phyloP scores from a whole-genome alignment of 2,329 filamentous ascomycete genomes.

The Aureobasidium lini region DNA sequence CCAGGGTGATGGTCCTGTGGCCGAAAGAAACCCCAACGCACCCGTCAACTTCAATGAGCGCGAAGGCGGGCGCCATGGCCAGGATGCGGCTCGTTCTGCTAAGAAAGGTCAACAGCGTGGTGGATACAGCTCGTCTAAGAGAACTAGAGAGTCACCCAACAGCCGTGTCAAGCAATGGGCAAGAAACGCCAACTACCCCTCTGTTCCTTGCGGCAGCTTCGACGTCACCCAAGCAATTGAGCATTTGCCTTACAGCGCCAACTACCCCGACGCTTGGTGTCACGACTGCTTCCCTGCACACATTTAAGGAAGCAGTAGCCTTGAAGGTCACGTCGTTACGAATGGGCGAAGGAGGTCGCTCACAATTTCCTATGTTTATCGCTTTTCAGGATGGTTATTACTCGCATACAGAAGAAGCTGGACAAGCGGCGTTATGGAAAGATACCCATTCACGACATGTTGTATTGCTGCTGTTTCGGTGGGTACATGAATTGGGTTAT shows the following conservation, averaged over 20 bases:
- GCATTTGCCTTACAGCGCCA: background rate
- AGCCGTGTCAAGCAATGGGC: constrained; percentile 10
- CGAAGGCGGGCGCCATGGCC: background rate
- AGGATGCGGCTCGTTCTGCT: background rate
- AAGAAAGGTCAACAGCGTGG: background rate
- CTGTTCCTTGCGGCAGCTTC: constrained; percentile 15
- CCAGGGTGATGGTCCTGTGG: constrained; percentile 25
- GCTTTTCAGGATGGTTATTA: background rate
- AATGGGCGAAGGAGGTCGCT: background rate
- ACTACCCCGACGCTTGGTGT: constrained; percentile 11
- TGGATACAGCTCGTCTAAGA: background rate
- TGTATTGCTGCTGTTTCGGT: background rate
- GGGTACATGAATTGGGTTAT: background rate
- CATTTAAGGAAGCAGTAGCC: background rate
- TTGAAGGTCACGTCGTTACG: background rate
- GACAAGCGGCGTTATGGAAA: background rate
- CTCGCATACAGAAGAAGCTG: background rate
- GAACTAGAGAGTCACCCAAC: background rate
- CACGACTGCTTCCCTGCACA: constrained; percentile 11
- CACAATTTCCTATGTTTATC: background rate
- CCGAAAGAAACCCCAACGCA: constrained; percentile 24
- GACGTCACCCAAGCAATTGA: constrained; percentile 14
- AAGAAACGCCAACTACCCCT: constrained; percentile 5
- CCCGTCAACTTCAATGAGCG: constrained; percentile 18
- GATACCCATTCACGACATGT: background rate